Conservation (phyloP, 2,329 filamentous ascomycete species). For the Emergomyces pasteurianus region DNA sequence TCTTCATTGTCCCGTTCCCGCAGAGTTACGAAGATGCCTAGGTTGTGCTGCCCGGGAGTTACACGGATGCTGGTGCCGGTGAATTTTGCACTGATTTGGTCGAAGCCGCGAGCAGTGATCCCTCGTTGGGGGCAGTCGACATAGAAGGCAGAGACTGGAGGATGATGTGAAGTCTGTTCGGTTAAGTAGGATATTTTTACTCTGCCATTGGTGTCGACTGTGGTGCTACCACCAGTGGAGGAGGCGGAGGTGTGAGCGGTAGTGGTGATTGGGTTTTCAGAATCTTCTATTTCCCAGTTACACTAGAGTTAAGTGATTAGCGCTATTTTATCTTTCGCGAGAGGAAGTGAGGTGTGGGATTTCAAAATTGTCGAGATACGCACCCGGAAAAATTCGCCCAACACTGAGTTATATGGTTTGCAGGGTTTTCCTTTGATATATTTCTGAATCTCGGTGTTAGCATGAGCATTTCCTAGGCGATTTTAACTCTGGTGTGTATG, state of each 20-base stretch:
- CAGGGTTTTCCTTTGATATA: slow-evolving; percentile 97
- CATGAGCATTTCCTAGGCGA: slow-evolving; percentile 10
- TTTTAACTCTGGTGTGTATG: no score
- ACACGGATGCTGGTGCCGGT: slow-evolving; percentile 92
- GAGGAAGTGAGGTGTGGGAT: not conserved
- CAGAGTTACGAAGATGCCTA: slow-evolving; percentile 87
- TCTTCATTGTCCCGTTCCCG: slow-evolving; percentile 72
- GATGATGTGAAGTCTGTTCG: slow-evolving; percentile 96
- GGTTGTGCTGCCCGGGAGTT: slow-evolving; percentile 79
- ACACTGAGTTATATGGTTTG: slow-evolving; percentile 95
- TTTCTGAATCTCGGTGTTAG: slow-evolving; percentile 46
- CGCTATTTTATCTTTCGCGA: not conserved
- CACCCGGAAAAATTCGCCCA: slow-evolving; percentile 95
- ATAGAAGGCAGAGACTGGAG: slow-evolving; percentile 91
- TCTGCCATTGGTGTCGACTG: slow-evolving; percentile 16
- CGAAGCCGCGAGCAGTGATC: slow-evolving; percentile 76
- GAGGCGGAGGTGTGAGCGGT: not conserved
- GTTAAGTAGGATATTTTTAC: slow-evolving; percentile 87
- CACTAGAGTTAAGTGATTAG: slow-evolving; percentile 45
- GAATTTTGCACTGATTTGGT: slow-evolving; percentile 95
- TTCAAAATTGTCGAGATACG: slow-evolving; percentile 20
- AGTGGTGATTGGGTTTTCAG: slow-evolving; percentile 50
- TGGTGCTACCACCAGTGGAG: slow-evolving; percentile 20
- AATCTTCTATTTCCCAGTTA: slow-evolving; percentile 86
- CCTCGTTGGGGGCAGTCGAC: slow-evolving; percentile 87